These are phyloP conservation scores for Fusarium decemcellulare DNA, from an alignment of 2,329 filamentous ascomycete species.

Conservation along the genomic window DNA sequence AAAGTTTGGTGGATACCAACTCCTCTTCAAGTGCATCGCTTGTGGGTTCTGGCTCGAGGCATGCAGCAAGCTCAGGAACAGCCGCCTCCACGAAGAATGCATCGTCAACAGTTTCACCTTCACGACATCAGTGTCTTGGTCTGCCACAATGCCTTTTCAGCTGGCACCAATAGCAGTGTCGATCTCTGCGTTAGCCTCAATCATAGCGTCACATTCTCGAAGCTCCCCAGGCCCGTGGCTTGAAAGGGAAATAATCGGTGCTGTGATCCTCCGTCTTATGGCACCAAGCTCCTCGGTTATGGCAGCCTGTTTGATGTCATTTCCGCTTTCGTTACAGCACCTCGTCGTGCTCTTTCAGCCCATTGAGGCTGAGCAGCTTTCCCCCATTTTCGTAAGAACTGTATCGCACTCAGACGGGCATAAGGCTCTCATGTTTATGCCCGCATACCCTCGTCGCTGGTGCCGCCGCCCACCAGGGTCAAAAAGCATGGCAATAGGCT, in stretches of 20 bases:
- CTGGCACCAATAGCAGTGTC: conserved; percentile 8
- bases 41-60: neutral
- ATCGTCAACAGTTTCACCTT: too few relatives aligned
- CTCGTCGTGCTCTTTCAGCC: neutral
- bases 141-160: too few relatives aligned
- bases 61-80: too few relatives aligned
- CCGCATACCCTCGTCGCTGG: neutral
- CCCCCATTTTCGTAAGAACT: neutral
- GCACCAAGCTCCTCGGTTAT: neutral
- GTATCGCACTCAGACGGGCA: neutral
- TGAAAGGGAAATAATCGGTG: conserved; percentile 3
- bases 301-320: neutral
- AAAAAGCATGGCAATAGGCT: too few relatives aligned
- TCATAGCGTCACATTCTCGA: neutral
- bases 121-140: too few relatives aligned
- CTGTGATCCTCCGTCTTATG: conserved; percentile 14
- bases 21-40: neutral
- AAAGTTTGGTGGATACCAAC: neutral
- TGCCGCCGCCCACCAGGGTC: too few relatives aligned
- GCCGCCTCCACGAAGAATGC: too few relatives aligned
- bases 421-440: neutral
- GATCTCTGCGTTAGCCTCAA: conserved; percentile 1
- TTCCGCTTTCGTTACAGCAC: too few relatives aligned
- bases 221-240: neutral
- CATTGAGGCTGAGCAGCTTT: neutral